Percentiles rank a stretch among this genome's conserved stretches.
These are phyloP conservation scores for Oxytropis ochrocephala DNA, from an alignment of 306 rosid genomes.

Conservation along the genomic window DNA sequence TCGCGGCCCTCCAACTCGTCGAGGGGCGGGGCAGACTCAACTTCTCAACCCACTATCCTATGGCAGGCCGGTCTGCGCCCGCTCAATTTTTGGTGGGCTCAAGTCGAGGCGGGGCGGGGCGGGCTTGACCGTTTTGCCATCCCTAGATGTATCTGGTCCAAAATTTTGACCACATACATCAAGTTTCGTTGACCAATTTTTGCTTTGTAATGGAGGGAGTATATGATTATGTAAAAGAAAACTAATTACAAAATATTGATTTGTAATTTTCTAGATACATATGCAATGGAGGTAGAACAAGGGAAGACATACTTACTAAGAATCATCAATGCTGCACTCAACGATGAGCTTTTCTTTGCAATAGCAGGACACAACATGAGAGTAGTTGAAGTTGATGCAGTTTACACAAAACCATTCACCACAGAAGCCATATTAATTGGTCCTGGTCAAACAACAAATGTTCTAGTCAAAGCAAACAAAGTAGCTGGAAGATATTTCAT, in stretches of 20 bases:
- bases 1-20: too few relatives aligned
- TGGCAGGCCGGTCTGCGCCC: too few relatives aligned
- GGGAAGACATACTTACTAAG: conserved; percentile 71
- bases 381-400: conserved; percentile 90
- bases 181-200: too few relatives aligned
- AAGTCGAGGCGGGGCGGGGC: too few relatives aligned
- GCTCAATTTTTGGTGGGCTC: too few relatives aligned
- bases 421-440: conserved; percentile 63
- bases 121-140: too few relatives aligned
- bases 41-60: too few relatives aligned
- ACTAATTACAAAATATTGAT: not conserved
- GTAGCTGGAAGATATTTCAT: conserved; percentile 59
- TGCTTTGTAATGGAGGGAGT: too few relatives aligned
- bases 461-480: conserved; percentile 59
- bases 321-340: conserved; percentile 42
- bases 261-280: conserved; percentile 46
- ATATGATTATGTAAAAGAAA: not conserved
- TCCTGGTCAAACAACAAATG: conserved; percentile 91
- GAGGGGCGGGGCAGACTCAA: too few relatives aligned
- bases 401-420: conserved; percentile 73
- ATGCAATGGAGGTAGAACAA: conserved; percentile 61
- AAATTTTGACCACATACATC: too few relatives aligned
- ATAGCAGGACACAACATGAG: conserved; percentile 69
- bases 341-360: conserved; percentile 73
- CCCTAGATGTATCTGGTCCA: too few relatives aligned